Evolutionary conservation across 495 filamentous ascomycete genomes (phyloP).

Genomic region (Parathielavia appendiculata): DNA sequence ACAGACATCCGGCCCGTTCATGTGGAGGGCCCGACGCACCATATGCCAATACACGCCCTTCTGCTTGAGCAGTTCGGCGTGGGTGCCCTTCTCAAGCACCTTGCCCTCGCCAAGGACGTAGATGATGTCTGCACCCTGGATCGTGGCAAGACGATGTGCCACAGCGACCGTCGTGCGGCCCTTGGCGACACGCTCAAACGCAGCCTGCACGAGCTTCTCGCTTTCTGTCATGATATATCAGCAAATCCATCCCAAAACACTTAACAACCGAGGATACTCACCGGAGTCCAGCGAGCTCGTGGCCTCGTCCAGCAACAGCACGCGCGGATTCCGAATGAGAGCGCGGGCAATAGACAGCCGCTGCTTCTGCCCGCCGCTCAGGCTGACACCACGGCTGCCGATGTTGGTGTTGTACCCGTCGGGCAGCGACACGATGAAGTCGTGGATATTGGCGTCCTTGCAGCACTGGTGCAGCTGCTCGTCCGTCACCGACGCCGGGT

Average conservation of each 20-base stretch:
- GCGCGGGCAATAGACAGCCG: slow-evolving; percentile 71
- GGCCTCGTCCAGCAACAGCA: slow-evolving; percentile 75
- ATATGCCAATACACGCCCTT: slow-evolving; percentile 47
- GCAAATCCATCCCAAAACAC: neutral
- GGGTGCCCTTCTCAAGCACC: slow-evolving; percentile 51
- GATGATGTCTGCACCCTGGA: slow-evolving; percentile 52
- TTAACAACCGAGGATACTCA: neutral
- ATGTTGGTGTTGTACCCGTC: slow-evolving; percentile 56
- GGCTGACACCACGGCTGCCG: slow-evolving; percentile 55
- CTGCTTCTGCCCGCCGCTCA: slow-evolving; percentile 76
- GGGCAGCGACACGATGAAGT: slow-evolving; percentile 58
- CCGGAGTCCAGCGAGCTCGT: slow-evolving; percentile 67
- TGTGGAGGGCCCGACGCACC: slow-evolving; percentile 23
- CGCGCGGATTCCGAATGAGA: slow-evolving; percentile 62
- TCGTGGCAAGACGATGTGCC: slow-evolving; percentile 55
- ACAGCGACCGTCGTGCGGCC: slow-evolving; percentile 67
- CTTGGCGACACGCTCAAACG: slow-evolving; percentile 56
- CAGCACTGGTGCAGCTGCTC: slow-evolving; percentile 53
- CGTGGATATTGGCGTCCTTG: slow-evolving; percentile 55
- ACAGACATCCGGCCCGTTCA: neutral
- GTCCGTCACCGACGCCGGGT: slow-evolving; percentile 38
- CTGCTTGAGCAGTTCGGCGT: slow-evolving; percentile 43
- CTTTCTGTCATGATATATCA: slow-evolving; percentile 39
- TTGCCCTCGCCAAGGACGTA: slow-evolving; percentile 48
- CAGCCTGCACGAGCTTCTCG: slow-evolving; percentile 65